Conservation (phyloP, 345 rosid genomes). For the Mangifera indica region DNA sequence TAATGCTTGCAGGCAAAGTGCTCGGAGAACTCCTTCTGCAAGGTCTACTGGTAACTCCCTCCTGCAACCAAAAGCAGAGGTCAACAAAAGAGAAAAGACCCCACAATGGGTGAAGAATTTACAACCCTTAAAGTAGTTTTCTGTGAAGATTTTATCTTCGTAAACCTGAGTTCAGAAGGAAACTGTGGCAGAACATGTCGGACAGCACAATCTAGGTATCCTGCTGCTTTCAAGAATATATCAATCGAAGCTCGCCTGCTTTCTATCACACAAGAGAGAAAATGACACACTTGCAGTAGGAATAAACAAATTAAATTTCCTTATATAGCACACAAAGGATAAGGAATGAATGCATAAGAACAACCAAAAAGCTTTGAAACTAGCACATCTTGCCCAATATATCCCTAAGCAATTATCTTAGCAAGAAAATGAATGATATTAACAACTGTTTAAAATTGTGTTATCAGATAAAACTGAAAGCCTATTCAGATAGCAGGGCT, state of each 20-base stretch:
- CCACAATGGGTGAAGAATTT: slow-evolving; percentile 7
- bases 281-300: slow-evolving; percentile 6
- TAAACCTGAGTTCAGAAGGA: slow-evolving; percentile 70
- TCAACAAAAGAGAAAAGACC: slow-evolving; percentile 15
- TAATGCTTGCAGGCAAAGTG: slow-evolving; percentile 90
- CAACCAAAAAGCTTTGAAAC: not conserved
- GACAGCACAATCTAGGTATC: slow-evolving; percentile 91
- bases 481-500: too few species aligned
- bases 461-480: not conserved
- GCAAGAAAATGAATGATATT: not conserved
- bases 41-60: slow-evolving; percentile 90
- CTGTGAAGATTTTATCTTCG: slow-evolving; percentile 14
- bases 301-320: slow-evolving; percentile 7
- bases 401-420: not conserved
- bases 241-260: slow-evolving; percentile 83
- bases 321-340: not conserved
- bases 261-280: slow-evolving; percentile 45
- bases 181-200: slow-evolving; percentile 88
- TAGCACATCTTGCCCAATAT: not conserved
- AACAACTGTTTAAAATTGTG: not conserved
- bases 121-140: slow-evolving; percentile 8
- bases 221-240: slow-evolving; percentile 96
- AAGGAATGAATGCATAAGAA: slow-evolving; percentile 4
- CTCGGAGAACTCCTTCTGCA: slow-evolving; percentile 87
- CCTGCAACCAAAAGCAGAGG: slow-evolving; percentile 42